A percentile compares a stretch with the other conserved stretches of the same genome.
phyloP scores from a whole-genome alignment of 2,329 filamentous ascomycete species.

The Fusarium sulawesiense region DNA sequence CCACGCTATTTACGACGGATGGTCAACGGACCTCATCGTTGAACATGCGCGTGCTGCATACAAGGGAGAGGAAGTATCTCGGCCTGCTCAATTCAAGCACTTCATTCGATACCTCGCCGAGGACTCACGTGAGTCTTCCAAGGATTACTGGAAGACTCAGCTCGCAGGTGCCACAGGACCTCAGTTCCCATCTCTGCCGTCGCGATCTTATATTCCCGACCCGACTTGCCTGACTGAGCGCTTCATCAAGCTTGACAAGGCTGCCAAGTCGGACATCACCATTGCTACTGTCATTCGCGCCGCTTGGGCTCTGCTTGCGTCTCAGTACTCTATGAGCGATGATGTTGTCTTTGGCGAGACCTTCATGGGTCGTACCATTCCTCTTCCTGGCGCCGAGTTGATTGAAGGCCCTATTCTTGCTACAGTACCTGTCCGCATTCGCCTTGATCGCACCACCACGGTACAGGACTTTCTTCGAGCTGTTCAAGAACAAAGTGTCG shows the following conservation, averaged over 20 bases:
- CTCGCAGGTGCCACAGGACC: conserved; percentile 41
- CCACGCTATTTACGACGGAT: conserved; percentile 50
- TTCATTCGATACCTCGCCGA: conserved; percentile 40
- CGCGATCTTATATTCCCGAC: conserved; percentile 42
- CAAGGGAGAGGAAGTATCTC: conserved; percentile 29
- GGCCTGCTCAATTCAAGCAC: conserved; percentile 45
- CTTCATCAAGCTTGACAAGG: conserved; percentile 36
- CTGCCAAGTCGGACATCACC: conserved; percentile 36
- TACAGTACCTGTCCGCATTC: conserved; percentile 42
- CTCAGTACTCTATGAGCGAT: conserved; percentile 45
- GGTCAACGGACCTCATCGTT: conserved; percentile 44
- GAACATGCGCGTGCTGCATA: conserved; percentile 41
- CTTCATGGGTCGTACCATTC: conserved; percentile 46
- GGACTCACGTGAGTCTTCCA: conserved; percentile 33
- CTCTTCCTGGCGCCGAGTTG: conserved; percentile 45
- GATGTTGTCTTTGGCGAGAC: conserved; percentile 48
- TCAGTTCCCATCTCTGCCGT: conserved; percentile 42
- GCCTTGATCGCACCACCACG: conserved; percentile 39
- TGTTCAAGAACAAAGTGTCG: conserved; percentile 46
- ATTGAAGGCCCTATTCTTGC: conserved; percentile 49
- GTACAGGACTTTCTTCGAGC: conserved; percentile 42
- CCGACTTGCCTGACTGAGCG: conserved; percentile 36
- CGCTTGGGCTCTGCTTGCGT: conserved; percentile 47
- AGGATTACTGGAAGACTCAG: conserved; percentile 42
- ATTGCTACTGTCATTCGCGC: conserved; percentile 44